Evolutionary conservation across 164 flowering plant genomes (phyloP), one percentile per base, ranked within the genome.

Genomic region (Vitis rotundifolia): DNA sequence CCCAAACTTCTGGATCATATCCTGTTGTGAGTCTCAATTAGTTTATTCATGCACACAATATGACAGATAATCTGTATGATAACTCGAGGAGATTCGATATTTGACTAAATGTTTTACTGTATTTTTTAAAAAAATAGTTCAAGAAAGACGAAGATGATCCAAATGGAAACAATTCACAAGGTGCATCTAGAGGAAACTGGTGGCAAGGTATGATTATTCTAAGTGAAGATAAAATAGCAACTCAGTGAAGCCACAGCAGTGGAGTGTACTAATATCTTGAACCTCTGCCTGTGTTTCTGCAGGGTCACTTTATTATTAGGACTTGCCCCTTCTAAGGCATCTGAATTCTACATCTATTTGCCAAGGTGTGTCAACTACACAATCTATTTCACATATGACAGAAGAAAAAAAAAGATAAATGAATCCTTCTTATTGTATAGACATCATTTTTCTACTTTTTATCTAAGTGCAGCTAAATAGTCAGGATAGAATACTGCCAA

Each of bases 121-220:
- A 13, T 52, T 61, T n/a, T 74, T 18, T 68, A 73, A 44, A 44
- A 15, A 49, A 13, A 71, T 78, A 89, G 98, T 82, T 77, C 73
- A 85, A 85, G 77, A 87, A 88, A 69, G 84, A 86, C 64, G 89
- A 85, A 61, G 93, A 80, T 77, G 89, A 84, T 64, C 71, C 80
- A 11, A 80, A 76, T 76, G 83, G 82, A 56, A 73, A 71, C 70
- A 83, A 79, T 63, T 77, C 85, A 5, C 66, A 74, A 49, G 64
- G 80, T 77, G 97, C 92, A 51, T 83, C 87, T 1, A 86, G 98
- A 79, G 98, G 98, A 70, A 91, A 93, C 63, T 93, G 96, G 97
- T 91, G 94, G 97, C 86, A 91, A 81, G 97, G 97, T 88, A 82
- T 64, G 71, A 61, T 49, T 11, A 50, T 53, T 67, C 29, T 72